These are phyloP conservation scores for Cucumis melo DNA, from an alignment of 306 rosid genomes.

Conservation along the genomic window DNA sequence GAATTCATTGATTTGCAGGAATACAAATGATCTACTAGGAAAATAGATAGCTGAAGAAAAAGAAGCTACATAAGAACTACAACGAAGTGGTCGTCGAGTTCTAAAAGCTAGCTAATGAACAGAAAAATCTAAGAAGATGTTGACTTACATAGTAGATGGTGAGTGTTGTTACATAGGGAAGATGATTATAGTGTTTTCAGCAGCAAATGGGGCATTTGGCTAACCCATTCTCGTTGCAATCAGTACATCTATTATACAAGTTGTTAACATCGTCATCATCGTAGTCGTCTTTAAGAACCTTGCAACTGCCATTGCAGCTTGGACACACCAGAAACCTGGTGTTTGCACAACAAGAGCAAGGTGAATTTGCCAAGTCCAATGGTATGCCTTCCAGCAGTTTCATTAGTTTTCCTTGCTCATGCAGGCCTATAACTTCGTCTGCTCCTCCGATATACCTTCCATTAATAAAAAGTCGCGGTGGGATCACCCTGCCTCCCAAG, in stretches of 20 bases:
- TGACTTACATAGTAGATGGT: background rate
- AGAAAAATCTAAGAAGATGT: background rate
- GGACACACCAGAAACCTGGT: conserved; percentile 50
- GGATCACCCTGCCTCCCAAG: conserved; percentile 55
- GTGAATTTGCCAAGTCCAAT: conserved; percentile 6
- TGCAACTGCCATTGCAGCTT: conserved; percentile 67
- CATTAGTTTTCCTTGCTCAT: conserved; percentile 67
- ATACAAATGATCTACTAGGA: background rate
- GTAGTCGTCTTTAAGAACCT: conserved; percentile 28
- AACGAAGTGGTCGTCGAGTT: no score
- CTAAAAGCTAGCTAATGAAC: background rate
- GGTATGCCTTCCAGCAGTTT: conserved; percentile 74
- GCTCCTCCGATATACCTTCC: conserved; percentile 92
- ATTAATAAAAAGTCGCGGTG: conserved; percentile 79
- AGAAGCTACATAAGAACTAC: no score
- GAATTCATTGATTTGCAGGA: background rate
- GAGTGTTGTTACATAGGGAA: background rate
- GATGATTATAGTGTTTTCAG: conserved; percentile 22
- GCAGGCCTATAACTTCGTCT: conserved; percentile 68
- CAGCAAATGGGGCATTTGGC: conserved; percentile 63
- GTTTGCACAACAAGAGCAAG: conserved; percentile 54
- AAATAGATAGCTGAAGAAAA: no score
- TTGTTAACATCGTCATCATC: background rate
- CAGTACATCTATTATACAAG: conserved; percentile 37
- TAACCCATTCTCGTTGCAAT: conserved; percentile 87